phyloP scores from a whole-genome alignment of 257 asterid genomes.

The Solanum arcanum region DNA sequence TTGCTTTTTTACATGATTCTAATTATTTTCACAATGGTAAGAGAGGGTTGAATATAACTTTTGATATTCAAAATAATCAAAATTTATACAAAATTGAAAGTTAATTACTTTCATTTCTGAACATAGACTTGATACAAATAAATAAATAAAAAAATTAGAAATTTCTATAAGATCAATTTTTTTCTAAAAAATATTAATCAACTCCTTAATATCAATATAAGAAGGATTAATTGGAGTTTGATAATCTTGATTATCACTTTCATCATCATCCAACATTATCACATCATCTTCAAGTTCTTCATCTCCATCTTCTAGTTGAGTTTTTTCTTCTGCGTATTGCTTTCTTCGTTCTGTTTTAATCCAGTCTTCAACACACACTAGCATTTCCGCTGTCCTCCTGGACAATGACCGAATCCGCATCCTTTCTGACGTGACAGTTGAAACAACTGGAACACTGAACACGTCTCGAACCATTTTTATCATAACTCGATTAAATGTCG shows the following conservation, averaged over 20 bases:
- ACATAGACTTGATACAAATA: too few species aligned
- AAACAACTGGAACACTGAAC: background rate
- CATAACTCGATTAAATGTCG: background rate
- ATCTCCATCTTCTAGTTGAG: rapidly evolving
- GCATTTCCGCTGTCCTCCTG: background rate
- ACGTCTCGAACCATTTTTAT: background rate
- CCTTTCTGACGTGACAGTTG: background rate
- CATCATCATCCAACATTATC: background rate
- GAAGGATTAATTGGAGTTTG: background rate
- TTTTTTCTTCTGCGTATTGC: background rate
- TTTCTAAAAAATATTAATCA: too few species aligned
- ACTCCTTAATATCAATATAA: background rate
- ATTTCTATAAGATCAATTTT: too few species aligned
- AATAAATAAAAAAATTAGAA: too few species aligned
- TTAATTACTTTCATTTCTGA: too few species aligned
- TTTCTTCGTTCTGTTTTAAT: background rate
- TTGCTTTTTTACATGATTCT: too few species aligned
- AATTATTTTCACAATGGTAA: too few species aligned
- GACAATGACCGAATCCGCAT: rapidly evolving
- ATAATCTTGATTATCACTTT: background rate
- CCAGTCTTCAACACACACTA: background rate
- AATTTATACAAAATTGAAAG: background rate
- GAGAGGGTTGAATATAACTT: too few species aligned
- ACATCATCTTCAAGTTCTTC: background rate
- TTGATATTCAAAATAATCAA: background rate